Evolutionary conservation across 495 filamentous ascomycete species (phyloP), one percentile per base, ranked within the genome.

Genomic region (Polyplosphaeria fusca): DNA sequence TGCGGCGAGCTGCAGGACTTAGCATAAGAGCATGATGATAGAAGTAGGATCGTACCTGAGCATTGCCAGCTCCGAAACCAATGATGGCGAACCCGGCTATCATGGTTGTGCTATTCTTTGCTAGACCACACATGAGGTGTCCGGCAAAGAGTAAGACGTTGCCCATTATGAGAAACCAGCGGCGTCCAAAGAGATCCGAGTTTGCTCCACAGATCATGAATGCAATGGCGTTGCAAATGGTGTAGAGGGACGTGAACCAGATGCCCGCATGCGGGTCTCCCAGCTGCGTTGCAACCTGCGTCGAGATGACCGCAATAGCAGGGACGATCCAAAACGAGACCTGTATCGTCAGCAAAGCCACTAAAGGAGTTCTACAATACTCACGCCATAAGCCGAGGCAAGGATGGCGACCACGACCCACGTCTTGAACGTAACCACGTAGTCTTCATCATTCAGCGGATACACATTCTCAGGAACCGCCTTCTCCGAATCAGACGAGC

Each of bases 171-270:
- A 58, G 32, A 24, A 58, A 58, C 54, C 54, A 58, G 18, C 54
- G 45, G 5, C 54, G 32, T 14, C 54, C 54, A 16, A 58, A 58
- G 54, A 58, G 54, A 35, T 58, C 54, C 0, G 35, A 43, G 26
- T 58, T 58, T 4, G 37, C 54, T 14, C 54, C 54, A 23, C 45
- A 58, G 22, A 58, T 42, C 54, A 67, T 64, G 46, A 67, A 69
- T 0, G 66, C 64, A 18, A 58, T 58, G 12, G 55, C 47, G 24
- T 50, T 51, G 55, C 32, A 51, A 47, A 51, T 48, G 22, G 40
- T 60, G 40, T 53, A 60, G n/a, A 53, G 25, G 4, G 56, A 45
- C 13, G 48, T 53, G 16, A 45, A 52, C 56, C 56, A 60, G 25
- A 47, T 42, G 2, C 27, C 47, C 4, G 26, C 28, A 18, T 22